Evolutionary conservation across 208 protist genomes (phyloP), one percentile per base, ranked within the genome.

Genomic region (Trypanosoma grayi): DNA sequence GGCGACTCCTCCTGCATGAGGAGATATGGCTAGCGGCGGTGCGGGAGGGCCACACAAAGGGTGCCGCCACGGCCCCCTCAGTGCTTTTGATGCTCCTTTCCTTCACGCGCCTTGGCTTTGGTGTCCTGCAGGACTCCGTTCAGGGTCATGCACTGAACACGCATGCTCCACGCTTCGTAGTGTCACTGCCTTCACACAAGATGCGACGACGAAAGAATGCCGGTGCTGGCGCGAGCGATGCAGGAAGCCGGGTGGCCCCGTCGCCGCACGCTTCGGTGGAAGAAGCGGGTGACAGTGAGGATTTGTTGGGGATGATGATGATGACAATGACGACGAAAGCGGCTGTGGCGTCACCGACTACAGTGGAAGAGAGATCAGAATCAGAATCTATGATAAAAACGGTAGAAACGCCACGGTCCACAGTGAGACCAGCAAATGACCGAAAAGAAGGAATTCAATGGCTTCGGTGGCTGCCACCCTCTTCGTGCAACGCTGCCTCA

Each of bases 81-180:
- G 53, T 83, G 13, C 34, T 79, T 43, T 22, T 66, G 34, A 75
- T 79, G 70, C 79, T 65, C 36, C 60, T 83, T 4, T 65, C 70
- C 10, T 39, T 87, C 4, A 52, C 70, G 0, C 75, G 79, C 22
- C 46, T 94, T 4, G 30, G 66, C 4, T 65, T 92, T 45, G 85
- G 85, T 10, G 61, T 80, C 0, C 54, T 92, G 53, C 73, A 71
- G 13, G 81, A 88, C 51, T 83, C 85, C 52, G 66, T 86, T 22
- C 47, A 85, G 7, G 84, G 88, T 18, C 45, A 63, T 10, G 51
- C 59, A 10, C 36, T 94, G 18, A 87, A 75, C 61, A 48, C 55
- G 10, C 56, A 56, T 41, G 55, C 84, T 0, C 88, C 88, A n/a
- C 77, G 88, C n/a, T 94, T 94, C 70, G 85, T 79, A 14, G 85